A percentile compares a stretch with the other conserved stretches of the same genome.
These are phyloP conservation scores for Aegilops speltoides DNA, from an alignment of 176 grass and related monocot species.

Conservation along the genomic window DNA sequence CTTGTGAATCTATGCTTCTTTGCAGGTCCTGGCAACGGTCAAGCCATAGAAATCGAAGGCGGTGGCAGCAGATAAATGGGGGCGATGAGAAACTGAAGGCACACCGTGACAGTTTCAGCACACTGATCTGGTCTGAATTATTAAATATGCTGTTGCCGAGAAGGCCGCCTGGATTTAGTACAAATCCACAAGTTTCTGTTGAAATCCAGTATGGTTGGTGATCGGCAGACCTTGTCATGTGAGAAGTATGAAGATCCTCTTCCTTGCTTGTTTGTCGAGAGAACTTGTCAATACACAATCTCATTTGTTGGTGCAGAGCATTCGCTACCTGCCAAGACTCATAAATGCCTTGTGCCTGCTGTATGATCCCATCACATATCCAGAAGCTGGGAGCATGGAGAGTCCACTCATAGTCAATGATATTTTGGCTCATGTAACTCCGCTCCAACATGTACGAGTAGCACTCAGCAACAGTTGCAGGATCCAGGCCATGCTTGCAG, in stretches of 20 bases:
- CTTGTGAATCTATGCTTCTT: background rate
- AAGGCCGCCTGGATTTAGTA: background rate
- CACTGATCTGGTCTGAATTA: background rate
- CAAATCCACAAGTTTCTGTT: background rate
- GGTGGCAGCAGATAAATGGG: background rate
- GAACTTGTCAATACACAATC: background rate
- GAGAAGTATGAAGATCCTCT: background rate
- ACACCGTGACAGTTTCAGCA: background rate
- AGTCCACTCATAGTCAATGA: background rate
- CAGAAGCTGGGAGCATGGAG: background rate
- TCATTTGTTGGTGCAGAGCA: background rate
- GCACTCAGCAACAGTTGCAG: background rate
- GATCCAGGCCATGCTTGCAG: background rate
- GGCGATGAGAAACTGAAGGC: background rate
- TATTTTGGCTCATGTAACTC: background rate
- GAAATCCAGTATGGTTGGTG: background rate
- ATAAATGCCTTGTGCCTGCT: background rate
- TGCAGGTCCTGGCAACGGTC: background rate
- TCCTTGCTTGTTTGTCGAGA: background rate
- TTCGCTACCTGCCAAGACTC: background rate
- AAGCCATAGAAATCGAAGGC: background rate
- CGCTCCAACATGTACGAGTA: background rate
- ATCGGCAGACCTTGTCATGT: background rate
- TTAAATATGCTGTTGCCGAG: background rate
- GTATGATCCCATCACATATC: background rate